Conservation (phyloP, 768 basidiomycete genomes). For the Tulasnella sp. region DNA sequence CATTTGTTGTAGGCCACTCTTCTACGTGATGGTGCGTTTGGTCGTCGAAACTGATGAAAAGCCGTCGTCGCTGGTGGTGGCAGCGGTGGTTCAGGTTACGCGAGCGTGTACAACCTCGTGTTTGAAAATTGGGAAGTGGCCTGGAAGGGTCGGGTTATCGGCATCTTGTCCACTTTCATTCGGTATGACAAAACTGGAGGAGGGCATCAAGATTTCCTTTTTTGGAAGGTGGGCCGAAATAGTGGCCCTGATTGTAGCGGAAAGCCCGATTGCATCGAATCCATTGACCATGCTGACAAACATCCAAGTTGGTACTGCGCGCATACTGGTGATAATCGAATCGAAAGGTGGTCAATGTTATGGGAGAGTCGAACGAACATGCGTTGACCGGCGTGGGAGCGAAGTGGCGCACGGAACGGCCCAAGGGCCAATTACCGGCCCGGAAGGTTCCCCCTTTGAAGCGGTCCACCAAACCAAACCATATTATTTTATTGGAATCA, state of each 20-base stretch:
- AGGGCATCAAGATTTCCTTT: background rate
- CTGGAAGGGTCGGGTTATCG: background rate
- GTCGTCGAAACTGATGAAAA: background rate
- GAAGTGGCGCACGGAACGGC: too few relatives aligned
- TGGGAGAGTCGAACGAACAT: background rate
- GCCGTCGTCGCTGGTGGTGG: slow-evolving; percentile 40
- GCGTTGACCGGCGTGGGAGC: background rate
- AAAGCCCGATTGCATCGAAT: background rate
- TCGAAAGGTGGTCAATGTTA: background rate
- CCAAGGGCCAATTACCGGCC: too few relatives aligned
- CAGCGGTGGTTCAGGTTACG: background rate
- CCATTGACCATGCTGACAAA: background rate
- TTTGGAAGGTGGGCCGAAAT: background rate
- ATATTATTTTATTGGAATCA: too few relatives aligned
- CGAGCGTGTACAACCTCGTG: background rate
- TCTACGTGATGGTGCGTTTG: background rate
- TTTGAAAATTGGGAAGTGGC: slow-evolving; percentile 37
- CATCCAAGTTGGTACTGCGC: background rate
- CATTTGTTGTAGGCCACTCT: background rate
- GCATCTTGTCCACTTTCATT: background rate
- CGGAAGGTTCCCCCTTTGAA: too few relatives aligned
- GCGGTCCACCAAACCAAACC: too few relatives aligned
- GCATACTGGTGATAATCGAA: background rate
- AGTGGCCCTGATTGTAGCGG: background rate
- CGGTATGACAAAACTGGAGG: background rate